Evolutionary conservation across 768 basidiomycete genomes (phyloP).

Genomic region (Polyporus arcularius): DNA sequence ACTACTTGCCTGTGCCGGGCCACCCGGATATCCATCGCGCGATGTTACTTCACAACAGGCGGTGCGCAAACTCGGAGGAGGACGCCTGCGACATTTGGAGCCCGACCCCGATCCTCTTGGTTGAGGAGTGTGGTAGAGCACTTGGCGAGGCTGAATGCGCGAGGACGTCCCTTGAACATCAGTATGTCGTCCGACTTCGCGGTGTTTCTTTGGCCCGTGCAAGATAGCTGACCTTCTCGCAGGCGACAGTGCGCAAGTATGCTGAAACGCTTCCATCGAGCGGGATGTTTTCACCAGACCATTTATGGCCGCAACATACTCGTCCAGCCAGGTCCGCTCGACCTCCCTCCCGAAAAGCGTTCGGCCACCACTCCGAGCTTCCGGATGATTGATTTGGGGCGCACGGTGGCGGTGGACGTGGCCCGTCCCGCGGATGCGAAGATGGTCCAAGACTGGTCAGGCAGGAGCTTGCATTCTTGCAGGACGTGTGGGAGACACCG

Average conservation of each 20-base stretch:
- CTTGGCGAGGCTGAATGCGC: slow-evolving; percentile 15
- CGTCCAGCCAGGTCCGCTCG: slow-evolving; percentile 44
- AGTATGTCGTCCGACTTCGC: no score
- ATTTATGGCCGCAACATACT: slow-evolving; percentile 45
- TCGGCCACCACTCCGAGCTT: slow-evolving; percentile 37
- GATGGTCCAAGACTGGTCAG: no score
- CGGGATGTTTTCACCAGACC: slow-evolving; percentile 42
- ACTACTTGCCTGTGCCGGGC: slow-evolving; percentile 40
- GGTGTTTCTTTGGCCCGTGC: no score
- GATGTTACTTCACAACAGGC: no score
- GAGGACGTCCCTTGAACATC: no score
- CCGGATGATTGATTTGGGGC: slow-evolving; percentile 54
- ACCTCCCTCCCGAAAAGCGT: slow-evolving; percentile 30
- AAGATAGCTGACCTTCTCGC: no score
- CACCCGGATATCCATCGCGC: slow-evolving; percentile 4
- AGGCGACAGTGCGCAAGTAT: no score
- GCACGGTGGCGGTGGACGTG: slow-evolving; percentile 14
- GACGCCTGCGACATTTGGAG: slow-evolving; percentile 1
- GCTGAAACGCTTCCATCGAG: background rate
- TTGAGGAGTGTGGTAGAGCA: slow-evolving; percentile 48
- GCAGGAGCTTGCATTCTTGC: no score
- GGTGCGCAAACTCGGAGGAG: background rate
- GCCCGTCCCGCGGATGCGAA: no score
- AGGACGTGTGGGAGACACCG: no score
- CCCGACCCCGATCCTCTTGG: slow-evolving; percentile 42